A percentile compares a stretch with the other conserved stretches of the same genome.
Conservation (phyloP, 495 filamentous ascomycete genomes). For the Trichodelitschia bisporula region DNA sequence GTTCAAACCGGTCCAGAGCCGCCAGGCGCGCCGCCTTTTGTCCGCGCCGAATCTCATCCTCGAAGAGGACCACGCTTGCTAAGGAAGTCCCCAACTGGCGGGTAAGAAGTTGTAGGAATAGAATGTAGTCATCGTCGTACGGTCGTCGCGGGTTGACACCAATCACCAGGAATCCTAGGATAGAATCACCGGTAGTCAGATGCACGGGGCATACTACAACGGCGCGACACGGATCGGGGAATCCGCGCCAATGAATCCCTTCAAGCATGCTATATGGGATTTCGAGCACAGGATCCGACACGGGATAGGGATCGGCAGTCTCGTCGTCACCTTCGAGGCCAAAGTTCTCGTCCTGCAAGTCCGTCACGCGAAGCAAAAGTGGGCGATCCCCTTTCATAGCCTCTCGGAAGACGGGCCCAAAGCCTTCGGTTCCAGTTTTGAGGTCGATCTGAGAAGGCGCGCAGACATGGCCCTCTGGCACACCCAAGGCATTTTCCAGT, state of each 20-base stretch:
- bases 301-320: neutral
- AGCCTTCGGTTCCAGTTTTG: conserved; percentile 32
- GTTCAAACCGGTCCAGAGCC: conserved; percentile 35
- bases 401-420: conserved; percentile 39
- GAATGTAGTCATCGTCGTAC: conserved; percentile 43
- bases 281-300: neutral
- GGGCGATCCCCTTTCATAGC: conserved; percentile 34
- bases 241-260: conserved; percentile 37
- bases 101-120: conserved; percentile 44
- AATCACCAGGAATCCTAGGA: conserved; percentile 42
- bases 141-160: conserved; percentile 43
- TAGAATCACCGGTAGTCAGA: conserved; percentile 36
- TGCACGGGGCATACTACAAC: conserved; percentile 47
- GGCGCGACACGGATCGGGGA: conserved; percentile 34
- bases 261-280: conserved; percentile 12
- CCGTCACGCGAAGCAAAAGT: conserved; percentile 27
- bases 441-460: conserved; percentile 31
- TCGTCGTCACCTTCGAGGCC: neutral
- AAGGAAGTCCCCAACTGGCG: conserved; percentile 45
- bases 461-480: conserved; percentile 30
- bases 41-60: conserved; percentile 46
- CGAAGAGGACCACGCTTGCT: conserved; percentile 46
- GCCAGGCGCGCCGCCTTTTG: conserved; percentile 39
- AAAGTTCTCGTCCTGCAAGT: neutral
- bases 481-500: conserved; percentile 36